Conservation (phyloP, 805 yeast genomes). For the Hyphopichia homilentoma region DNA sequence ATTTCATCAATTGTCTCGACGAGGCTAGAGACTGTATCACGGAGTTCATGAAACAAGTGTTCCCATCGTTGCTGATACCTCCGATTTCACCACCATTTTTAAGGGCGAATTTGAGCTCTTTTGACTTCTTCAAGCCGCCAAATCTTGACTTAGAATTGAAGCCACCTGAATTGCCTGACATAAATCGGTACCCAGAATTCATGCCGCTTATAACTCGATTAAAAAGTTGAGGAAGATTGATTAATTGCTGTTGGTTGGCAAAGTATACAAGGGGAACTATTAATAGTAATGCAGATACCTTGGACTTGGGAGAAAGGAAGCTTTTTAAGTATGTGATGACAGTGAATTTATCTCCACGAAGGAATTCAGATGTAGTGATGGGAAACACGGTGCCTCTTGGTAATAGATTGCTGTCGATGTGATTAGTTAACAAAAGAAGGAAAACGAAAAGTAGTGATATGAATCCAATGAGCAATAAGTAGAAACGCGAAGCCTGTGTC, state of each 20-base stretch:
- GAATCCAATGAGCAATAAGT: too few species aligned
- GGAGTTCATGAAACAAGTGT: conserved; percentile 92
- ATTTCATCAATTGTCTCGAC: conserved; percentile 54
- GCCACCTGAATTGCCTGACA: conserved; percentile 1
- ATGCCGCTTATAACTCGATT: conserved; percentile 7
- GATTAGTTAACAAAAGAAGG: too few species aligned
- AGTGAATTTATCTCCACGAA: conserved; percentile 1
- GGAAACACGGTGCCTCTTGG: too few species aligned
- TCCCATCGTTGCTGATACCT: conserved; percentile 86
- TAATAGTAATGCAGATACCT: neutral
- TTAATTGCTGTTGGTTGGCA: conserved; percentile 1
- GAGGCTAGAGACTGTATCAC: conserved; percentile 83
- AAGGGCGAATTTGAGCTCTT: conserved; percentile 39
- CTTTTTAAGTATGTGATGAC: neutral
- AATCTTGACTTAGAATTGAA: conserved; percentile 4
- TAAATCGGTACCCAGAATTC: conserved; percentile 13
- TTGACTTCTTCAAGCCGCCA: conserved; percentile 13
- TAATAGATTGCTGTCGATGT: too few species aligned
- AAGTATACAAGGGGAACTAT: conserved; percentile 2
- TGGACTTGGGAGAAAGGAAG: too few species aligned
- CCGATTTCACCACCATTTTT: conserved; percentile 73
- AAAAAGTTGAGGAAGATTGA: conserved; percentile 8
- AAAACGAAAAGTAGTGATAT: too few species aligned
- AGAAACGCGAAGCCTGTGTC: too few species aligned
- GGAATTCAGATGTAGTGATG: conserved; percentile 1